phyloP scores from a whole-genome alignment of 306 rosid species.

The Cucurbita moschata region DNA sequence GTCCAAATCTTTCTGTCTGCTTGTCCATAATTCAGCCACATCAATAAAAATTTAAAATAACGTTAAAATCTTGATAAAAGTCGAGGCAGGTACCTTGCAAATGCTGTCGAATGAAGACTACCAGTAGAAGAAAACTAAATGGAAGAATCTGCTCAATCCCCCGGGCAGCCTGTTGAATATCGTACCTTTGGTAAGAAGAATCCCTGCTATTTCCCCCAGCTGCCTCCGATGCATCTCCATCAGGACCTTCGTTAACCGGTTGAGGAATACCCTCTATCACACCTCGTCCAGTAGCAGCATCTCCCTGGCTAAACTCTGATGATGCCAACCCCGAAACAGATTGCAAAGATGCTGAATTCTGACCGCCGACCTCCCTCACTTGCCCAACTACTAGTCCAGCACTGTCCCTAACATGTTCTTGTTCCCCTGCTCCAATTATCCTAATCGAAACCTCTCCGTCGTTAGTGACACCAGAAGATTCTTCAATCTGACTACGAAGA shows the following conservation, averaged over 20 bases:
- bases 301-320: slow-evolving; percentile 15
- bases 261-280: slow-evolving; percentile 38
- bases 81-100: slow-evolving; percentile 55
- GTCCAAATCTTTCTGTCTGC: not conserved
- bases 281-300: slow-evolving; percentile 20
- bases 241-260: slow-evolving; percentile 18
- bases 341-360: slow-evolving; percentile 20
- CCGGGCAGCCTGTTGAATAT: slow-evolving; percentile 95
- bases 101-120: slow-evolving; percentile 95
- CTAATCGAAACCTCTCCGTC: slow-evolving; percentile 82
- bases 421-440: slow-evolving; percentile 64
- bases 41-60: not conserved
- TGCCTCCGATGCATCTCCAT: slow-evolving; percentile 37
- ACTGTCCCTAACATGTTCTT: slow-evolving; percentile 41
- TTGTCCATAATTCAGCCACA: not conserved
- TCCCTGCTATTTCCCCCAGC: slow-evolving; percentile 59
- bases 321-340: slow-evolving; percentile 14
- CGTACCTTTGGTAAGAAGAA: slow-evolving; percentile 90
- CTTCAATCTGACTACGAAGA: slow-evolving; percentile 22
- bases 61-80: not conserved
- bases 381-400: slow-evolving; percentile 40
- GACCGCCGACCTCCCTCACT: slow-evolving; percentile 22
- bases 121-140: slow-evolving; percentile 84
- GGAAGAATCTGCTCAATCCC: slow-evolving; percentile 94
- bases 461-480: slow-evolving; percentile 13